Evolutionary conservation across 176 grass and related monocot species (phyloP).

Genomic region (Carex littledalei): DNA sequence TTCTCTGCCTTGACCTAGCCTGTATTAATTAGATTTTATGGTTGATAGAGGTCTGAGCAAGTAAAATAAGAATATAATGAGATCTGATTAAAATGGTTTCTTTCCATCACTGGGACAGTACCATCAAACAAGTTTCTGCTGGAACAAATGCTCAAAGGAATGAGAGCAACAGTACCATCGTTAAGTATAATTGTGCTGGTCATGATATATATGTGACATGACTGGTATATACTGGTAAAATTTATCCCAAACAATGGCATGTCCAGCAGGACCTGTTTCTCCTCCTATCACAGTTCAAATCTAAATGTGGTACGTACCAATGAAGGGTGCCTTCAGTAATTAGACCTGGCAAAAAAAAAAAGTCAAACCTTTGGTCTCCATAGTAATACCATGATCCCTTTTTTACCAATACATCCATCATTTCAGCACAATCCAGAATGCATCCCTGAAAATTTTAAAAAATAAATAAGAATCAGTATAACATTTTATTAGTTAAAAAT

Average conservation of each 20-base stretch:
- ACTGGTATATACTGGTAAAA: not conserved
- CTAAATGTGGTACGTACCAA: not conserved
- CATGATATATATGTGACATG: not conserved
- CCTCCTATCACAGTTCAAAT: not conserved
- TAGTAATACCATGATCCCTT: conserved; percentile 97
- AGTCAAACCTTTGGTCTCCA: conserved; percentile 62
- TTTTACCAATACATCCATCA: conserved; percentile 93
- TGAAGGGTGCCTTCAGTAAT: not conserved
- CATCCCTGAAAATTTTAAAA: conserved; percentile 47
- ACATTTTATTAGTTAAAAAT: not conserved
- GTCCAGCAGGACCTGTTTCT: not conserved
- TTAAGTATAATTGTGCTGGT: not conserved
- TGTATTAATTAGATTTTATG: conserved; percentile 21
- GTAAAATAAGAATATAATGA: not conserved
- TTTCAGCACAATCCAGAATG: conserved; percentile 92
- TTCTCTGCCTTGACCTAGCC: conserved; percentile 87
- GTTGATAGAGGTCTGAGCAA: not conserved
- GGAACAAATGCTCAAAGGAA: not conserved
- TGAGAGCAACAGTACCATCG: not conserved
- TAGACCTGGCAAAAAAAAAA: not conserved
- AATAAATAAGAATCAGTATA: not conserved
- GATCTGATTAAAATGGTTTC: not conserved
- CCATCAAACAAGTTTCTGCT: not conserved
- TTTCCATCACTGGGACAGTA: not conserved
- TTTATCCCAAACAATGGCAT: not conserved